These are phyloP conservation scores for Ganoderma lucidum DNA, from an alignment of 1,284 basidiomycete species.

Conservation along the genomic window DNA sequence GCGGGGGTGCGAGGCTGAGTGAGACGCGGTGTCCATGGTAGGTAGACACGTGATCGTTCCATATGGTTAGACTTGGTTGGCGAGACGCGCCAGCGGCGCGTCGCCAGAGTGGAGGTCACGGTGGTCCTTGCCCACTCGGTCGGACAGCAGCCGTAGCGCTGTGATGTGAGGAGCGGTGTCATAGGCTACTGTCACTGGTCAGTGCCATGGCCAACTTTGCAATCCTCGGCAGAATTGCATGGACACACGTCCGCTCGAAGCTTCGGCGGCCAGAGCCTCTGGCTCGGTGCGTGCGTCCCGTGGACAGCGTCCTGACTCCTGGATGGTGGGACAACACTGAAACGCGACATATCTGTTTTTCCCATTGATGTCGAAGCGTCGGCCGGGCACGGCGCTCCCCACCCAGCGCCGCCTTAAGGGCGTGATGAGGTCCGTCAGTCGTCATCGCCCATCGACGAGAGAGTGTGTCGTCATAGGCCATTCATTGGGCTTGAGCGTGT, in stretches of 20 bases:
- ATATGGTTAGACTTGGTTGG: slow-evolving; percentile 29
- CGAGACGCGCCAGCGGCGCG: slow-evolving; percentile 24
- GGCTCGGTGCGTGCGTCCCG: background rate
- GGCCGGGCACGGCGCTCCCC: background rate
- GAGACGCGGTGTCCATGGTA: slow-evolving; percentile 9
- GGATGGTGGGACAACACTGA: background rate
- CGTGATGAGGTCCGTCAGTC: background rate
- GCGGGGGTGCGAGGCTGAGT: background rate
- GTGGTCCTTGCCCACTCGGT: slow-evolving; percentile 19
- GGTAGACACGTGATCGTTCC: slow-evolving; percentile 34
- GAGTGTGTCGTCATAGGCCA: background rate
- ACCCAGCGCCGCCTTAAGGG: background rate
- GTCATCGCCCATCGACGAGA: slow-evolving; percentile 2
- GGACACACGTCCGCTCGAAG: slow-evolving; percentile 17
- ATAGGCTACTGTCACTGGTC: slow-evolving; percentile 5
- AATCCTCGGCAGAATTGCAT: slow-evolving; percentile 30
- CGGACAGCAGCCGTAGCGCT: slow-evolving; percentile 11
- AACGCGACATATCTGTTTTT: background rate
- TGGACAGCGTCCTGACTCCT: background rate
- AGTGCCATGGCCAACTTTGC: slow-evolving; percentile 21
- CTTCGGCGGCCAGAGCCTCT: background rate
- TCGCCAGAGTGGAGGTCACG: slow-evolving; percentile 16
- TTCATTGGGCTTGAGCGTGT: background rate
- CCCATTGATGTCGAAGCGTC: slow-evolving; percentile 4
- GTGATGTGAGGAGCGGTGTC: background rate